phyloP scores from a whole-genome alignment of 768 basidiomycete species.

The Neoboletus subvelutipes region DNA sequence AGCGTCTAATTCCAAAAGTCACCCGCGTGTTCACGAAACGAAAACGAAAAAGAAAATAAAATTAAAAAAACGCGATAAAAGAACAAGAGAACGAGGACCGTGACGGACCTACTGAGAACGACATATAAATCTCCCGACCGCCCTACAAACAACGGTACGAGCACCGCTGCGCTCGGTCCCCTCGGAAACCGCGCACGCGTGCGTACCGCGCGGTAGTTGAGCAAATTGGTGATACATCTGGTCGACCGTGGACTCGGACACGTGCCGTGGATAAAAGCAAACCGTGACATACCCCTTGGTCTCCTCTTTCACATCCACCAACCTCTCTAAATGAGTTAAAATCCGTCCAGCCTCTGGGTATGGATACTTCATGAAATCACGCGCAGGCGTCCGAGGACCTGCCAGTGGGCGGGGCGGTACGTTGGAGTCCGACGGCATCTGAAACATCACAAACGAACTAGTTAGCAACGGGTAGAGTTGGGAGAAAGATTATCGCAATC shows the following conservation, averaged over 20 bases:
- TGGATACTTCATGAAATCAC: constrained; percentile 24
- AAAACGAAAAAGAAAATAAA: too few species aligned
- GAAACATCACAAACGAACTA: background rate
- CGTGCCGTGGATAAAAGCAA: too few species aligned
- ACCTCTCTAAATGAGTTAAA: constrained; percentile 9
- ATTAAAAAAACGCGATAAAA: background rate
- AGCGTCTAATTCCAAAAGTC: too few species aligned
- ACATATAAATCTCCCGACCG: constrained; percentile 83
- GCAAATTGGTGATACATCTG: constrained; percentile 30
- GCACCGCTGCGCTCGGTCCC: constrained; percentile 66
- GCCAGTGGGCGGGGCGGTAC: background rate
- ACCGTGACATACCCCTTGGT: constrained; percentile 18
- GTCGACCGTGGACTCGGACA: too few species aligned
- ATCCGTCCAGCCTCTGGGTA: constrained; percentile 10
- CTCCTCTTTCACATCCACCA: constrained; percentile 19
- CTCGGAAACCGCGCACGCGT: constrained; percentile 48
- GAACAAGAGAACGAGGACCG: constrained; percentile 30
- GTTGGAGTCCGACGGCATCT: constrained; percentile 18
- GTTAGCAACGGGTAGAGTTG: background rate
- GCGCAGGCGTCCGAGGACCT: background rate
- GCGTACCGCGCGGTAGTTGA: constrained; percentile 25
- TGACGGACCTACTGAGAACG: constrained; percentile 75
- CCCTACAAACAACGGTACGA: constrained; percentile 85
- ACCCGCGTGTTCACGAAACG: too few species aligned
- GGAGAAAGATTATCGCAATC: background rate